These are phyloP conservation scores for Lobulomyces angularis DNA, from an alignment of 192 early-diverging fungal species.

Conservation along the genomic window DNA sequence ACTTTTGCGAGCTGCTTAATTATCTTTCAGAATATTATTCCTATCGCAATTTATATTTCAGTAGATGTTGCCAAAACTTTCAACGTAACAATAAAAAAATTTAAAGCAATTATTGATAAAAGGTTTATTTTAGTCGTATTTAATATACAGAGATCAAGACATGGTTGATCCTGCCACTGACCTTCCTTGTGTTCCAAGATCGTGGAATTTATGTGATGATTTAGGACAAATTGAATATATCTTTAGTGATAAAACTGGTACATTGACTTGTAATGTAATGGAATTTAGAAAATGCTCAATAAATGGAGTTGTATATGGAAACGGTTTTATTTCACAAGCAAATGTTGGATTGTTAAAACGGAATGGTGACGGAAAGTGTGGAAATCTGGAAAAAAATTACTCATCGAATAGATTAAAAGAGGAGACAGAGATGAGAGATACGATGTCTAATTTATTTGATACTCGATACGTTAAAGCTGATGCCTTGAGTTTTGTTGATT, in stretches of 20 bases:
- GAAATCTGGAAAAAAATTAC: conserved; percentile 8
- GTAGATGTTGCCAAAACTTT: conserved; percentile 85
- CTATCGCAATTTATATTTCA: conserved; percentile 88
- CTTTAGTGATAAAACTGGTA: conserved; percentile 95
- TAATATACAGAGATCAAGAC: conserved; percentile 81
- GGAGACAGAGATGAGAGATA: conserved; percentile 20
- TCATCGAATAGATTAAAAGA: too few relatives aligned
- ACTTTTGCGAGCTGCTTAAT: conserved; percentile 62
- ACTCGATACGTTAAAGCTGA: conserved; percentile 50
- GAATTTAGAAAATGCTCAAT: conserved; percentile 91
- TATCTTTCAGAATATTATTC: conserved; percentile 92
- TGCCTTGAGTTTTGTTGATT: conserved; percentile 76
- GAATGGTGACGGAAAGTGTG: conserved; percentile 27
- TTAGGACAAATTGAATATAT: conserved; percentile 90
- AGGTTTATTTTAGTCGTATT: conserved; percentile 73
- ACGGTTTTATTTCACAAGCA: too few relatives aligned
- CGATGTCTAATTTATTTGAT: conserved; percentile 53
- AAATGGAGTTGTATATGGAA: conserved; percentile 74
- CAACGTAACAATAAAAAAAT: conserved; percentile 40
- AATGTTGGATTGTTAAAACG: too few relatives aligned
- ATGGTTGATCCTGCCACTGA: conserved; percentile 65
- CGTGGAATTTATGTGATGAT: conserved; percentile 94
- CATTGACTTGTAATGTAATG: conserved; percentile 92
- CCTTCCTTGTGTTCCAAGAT: conserved; percentile 47
- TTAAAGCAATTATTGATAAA: too few relatives aligned